These are phyloP conservation scores for Metschnikowia peoriensis DNA, from an alignment of 805 yeast species.

Conservation along the genomic window DNA sequence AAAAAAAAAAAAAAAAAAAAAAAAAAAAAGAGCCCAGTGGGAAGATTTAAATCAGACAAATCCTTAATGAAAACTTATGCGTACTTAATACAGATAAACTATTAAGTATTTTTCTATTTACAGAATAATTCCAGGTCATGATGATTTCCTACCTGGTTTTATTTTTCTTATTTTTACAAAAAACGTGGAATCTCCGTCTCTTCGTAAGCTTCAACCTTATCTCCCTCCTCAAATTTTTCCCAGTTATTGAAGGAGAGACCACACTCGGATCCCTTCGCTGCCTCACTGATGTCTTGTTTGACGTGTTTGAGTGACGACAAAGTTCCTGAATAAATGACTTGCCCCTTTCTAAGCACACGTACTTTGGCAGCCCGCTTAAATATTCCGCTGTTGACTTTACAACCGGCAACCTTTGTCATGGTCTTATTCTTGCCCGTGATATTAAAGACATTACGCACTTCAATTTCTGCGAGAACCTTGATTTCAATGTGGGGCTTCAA, in stretches of 20 bases:
- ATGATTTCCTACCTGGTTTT: too few species aligned
- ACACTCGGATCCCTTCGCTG: constrained; percentile 85
- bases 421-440: constrained; percentile 58
- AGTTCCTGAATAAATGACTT: constrained; percentile 53
- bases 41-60: too few species aligned
- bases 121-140: not conserved
- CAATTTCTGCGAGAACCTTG: constrained; percentile 64
- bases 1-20: too few species aligned
- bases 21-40: too few species aligned
- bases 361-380: constrained; percentile 59
- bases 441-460: constrained; percentile 67
- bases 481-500: constrained; percentile 67
- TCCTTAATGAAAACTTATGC: too few species aligned
- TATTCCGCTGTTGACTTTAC: constrained; percentile 70
- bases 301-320: constrained; percentile 75
- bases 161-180: constrained; percentile 20
- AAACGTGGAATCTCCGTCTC: constrained; percentile 46
- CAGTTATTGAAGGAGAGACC: constrained; percentile 74
- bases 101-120: not conserved
- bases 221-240: constrained; percentile 72
- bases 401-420: constrained; percentile 76
- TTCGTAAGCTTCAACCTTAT: constrained; percentile 70
- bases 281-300: constrained; percentile 75
- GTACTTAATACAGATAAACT: not conserved
- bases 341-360: constrained; percentile 53